phyloP scores from a whole-genome alignment of 2,329 filamentous ascomycete species.

The Fusarium dimerum region DNA sequence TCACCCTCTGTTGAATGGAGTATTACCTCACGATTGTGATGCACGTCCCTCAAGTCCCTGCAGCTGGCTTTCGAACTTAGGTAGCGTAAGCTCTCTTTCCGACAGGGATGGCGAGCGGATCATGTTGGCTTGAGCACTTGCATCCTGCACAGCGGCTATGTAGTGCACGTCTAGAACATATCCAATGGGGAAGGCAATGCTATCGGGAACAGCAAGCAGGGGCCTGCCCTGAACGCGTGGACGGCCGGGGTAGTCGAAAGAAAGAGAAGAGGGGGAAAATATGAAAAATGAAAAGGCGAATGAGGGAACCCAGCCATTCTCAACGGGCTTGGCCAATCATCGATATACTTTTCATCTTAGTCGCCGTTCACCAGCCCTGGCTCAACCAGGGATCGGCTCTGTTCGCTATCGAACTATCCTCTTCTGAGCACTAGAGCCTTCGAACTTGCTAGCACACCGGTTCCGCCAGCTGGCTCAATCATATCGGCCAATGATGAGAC shows the following conservation, averaged over 20 bases:
- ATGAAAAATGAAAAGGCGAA: too few species aligned
- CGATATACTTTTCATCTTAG: conserved; percentile 12
- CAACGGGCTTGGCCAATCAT: conserved; percentile 19
- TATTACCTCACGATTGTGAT: neutral
- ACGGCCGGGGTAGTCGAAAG: too few species aligned
- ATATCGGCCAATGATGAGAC: too few species aligned
- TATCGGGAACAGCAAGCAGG: conserved; percentile 29
- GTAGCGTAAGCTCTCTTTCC: conserved; percentile 7
- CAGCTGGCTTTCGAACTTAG: conserved; percentile 17
- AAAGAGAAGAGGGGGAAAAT: too few species aligned
- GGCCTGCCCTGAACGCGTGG: conserved; percentile 9
- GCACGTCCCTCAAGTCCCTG: conserved; percentile 29
- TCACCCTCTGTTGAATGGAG: conserved; percentile 5
- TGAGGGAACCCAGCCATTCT: conserved; percentile 13
- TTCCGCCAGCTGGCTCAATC: conserved; percentile 22
- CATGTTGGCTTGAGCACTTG: conserved; percentile 41
- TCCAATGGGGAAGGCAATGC: conserved; percentile 33
- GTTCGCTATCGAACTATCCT: conserved; percentile 29
- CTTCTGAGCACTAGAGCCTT: conserved; percentile 17
- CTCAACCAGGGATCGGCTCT: conserved; percentile 22
- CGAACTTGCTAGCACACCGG: conserved; percentile 25
- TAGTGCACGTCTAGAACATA: conserved; percentile 37
- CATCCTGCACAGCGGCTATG: conserved; percentile 46
- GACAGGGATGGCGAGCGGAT: conserved; percentile 28
- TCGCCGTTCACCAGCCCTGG: conserved; percentile 21